Evolutionary conservation across 23 red algal genomes (phyloP).

Genomic region (Gracilaria gracilis): DNA sequence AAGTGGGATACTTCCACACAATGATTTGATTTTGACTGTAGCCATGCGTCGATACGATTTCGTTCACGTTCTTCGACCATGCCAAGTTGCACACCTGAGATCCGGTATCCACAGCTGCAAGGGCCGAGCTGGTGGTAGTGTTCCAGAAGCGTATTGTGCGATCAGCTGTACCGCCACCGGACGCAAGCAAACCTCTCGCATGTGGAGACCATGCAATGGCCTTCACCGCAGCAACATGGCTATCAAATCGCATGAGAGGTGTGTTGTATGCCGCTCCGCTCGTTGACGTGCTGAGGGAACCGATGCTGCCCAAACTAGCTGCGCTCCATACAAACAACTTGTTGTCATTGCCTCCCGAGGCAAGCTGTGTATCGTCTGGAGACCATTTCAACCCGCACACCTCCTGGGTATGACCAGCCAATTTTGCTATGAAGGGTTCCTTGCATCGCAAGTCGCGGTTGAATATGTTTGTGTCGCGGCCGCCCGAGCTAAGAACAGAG

Average conservation of each 20-base stretch:
- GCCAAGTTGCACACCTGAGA: constrained; percentile 96
- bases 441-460: constrained; percentile 79
- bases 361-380: constrained; percentile 87
- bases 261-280: constrained; percentile 19
- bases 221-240: constrained; percentile 94
- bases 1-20: constrained; percentile 94
- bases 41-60: constrained; percentile 96
- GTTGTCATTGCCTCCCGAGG: constrained; percentile 97
- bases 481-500: constrained; percentile 69
- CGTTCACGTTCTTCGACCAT: constrained; percentile 91
- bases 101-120: constrained; percentile 84
- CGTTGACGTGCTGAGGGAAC: neutral
- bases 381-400: constrained; percentile 95
- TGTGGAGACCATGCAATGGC: constrained; percentile 98
- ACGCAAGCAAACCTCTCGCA: constrained; percentile 83
- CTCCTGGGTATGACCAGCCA: constrained; percentile 83
- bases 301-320: neutral
- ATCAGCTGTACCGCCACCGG: constrained; percentile 95
- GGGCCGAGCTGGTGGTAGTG: constrained; percentile 49
- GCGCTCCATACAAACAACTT: constrained; percentile 90
- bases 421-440: constrained; percentile 52
- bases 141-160: constrained; percentile 95
- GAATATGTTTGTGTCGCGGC: constrained; percentile 83
- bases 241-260: constrained; percentile 63
- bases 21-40: constrained; percentile 99